phyloP scores from a whole-genome alignment of 228 moss, liverwort and hornwort genomes.

The Sphagnum magellanicum region DNA sequence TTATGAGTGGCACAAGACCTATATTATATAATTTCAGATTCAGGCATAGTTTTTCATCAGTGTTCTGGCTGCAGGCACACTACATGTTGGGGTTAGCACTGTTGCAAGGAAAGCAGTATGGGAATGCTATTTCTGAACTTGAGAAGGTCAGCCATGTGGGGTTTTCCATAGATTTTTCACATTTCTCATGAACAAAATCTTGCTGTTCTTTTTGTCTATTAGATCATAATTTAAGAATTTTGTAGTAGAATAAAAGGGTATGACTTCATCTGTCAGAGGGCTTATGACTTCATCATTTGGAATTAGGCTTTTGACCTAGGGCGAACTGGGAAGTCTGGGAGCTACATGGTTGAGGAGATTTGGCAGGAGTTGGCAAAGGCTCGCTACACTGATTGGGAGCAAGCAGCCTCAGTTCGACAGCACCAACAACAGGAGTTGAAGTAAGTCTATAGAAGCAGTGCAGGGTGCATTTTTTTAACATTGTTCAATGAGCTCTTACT shows the following conservation, averaged over 20 bases:
- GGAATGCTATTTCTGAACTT: constrained; percentile 60
- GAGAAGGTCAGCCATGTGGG: constrained; percentile 32
- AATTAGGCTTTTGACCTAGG: constrained; percentile 68
- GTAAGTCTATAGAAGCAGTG: background rate
- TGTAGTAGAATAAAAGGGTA: background rate
- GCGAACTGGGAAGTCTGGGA: constrained; percentile 43
- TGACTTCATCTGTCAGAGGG: background rate
- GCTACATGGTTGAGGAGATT: constrained; percentile 77
- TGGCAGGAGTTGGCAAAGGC: constrained; percentile 87
- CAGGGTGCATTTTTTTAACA: too few species aligned
- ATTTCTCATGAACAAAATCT: too few species aligned
- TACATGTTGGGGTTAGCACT: constrained; percentile 79
- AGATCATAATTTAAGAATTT: too few species aligned
- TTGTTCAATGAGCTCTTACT: too few species aligned
- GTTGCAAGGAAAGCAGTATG: constrained; percentile 65
- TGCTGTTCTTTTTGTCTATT: too few species aligned
- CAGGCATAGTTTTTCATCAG: too few species aligned
- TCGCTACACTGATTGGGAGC: constrained; percentile 57
- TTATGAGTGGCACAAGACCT: too few species aligned
- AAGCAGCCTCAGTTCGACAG: constrained; percentile 27
- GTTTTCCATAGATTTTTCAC: too few species aligned
- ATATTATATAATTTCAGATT: too few species aligned
- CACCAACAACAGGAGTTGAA: constrained; percentile 51
- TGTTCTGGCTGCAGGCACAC: constrained; percentile 33
- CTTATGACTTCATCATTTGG: background rate